Conservation (phyloP, 129 eudicot species). For the Artemisia annua region DNA sequence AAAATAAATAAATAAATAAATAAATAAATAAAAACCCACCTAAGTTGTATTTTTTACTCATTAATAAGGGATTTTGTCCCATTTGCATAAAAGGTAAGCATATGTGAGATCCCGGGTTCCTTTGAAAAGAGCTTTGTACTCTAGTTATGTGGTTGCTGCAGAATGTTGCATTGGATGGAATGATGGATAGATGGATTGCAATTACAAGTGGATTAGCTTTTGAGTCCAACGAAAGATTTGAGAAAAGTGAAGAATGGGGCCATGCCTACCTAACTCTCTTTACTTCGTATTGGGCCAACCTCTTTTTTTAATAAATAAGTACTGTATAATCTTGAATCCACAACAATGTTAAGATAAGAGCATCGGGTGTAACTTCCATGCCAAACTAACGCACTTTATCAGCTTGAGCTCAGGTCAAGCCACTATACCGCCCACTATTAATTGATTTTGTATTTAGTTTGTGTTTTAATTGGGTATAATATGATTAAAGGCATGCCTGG, state of each 20-base stretch:
- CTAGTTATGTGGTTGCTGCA: conserved; percentile 35
- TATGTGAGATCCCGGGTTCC: conserved; percentile 36
- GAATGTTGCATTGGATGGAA: conserved; percentile 30
- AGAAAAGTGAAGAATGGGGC: conserved; percentile 27
- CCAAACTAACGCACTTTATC: too few relatives aligned
- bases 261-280: conserved; percentile 39
- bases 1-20: too few relatives aligned
- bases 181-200: conserved; percentile 29
- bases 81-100: conserved; percentile 28
- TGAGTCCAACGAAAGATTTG: conserved; percentile 30
- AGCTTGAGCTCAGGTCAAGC: too few relatives aligned
- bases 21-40: too few relatives aligned
- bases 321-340: conserved; percentile 1
- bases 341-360: too few relatives aligned
- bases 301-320: neutral
- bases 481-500: neutral
- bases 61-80: conserved; percentile 23
- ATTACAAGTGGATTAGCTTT: conserved; percentile 25
- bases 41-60: neutral
- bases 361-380: too few relatives aligned
- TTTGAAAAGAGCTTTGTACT: conserved; percentile 32
- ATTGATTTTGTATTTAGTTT: too few relatives aligned
- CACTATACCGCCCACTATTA: too few relatives aligned
- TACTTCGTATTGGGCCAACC: conserved; percentile 24
- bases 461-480: neutral